Conservation (phyloP, 163 green algal species). For the Scenedesmus sp. region DNA sequence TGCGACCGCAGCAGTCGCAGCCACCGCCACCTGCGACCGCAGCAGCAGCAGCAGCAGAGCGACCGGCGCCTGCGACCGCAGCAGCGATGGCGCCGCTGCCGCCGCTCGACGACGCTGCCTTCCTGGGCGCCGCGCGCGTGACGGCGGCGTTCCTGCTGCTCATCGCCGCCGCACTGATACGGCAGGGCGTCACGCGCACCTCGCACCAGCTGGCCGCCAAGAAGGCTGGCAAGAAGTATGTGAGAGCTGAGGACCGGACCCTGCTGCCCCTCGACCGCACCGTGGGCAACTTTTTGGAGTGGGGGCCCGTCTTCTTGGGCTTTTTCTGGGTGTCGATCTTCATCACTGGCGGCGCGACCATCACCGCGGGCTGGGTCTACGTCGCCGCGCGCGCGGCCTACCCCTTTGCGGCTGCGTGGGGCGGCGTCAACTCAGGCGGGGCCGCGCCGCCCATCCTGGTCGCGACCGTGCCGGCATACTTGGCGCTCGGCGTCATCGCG, state of each 20-base stretch:
- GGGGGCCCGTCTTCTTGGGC: conserved; percentile 22
- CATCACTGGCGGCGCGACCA: conserved; percentile 3
- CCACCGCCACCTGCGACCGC: background rate
- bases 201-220: background rate
- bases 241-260: background rate
- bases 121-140: conserved; percentile 2
- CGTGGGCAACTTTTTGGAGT: conserved; percentile 42
- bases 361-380: conserved; percentile 23
- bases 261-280: conserved; percentile 30
- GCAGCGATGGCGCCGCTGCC: no score
- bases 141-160: conserved; percentile 28
- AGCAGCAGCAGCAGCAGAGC: background rate
- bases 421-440: background rate
- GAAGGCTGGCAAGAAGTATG: conserved; percentile 1
- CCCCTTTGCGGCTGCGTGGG: background rate
- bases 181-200: background rate
- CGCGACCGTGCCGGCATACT: no score
- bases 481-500: no score
- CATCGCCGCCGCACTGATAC: background rate
- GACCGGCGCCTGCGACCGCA: no score
- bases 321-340: conserved; percentile 40
- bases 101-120: conserved; percentile 18
- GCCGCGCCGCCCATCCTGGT: conserved; percentile 25
- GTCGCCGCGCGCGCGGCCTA: conserved; percentile 7
- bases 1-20: background rate